Conservation (phyloP, 257 asterid genomes). For the Plantago major region DNA sequence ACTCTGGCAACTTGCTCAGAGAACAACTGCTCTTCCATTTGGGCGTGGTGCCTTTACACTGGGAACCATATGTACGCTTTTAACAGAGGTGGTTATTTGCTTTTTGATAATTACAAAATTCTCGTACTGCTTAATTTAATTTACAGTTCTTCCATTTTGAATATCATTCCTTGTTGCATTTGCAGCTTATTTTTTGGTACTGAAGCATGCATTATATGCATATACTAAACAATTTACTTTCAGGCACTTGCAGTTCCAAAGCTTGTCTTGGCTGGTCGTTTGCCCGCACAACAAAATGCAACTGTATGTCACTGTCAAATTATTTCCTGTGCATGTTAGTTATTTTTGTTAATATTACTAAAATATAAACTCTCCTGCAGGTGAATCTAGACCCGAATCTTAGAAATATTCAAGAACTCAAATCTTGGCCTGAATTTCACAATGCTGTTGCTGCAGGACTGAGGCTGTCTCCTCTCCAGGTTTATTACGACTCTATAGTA, state of each 20-base stretch:
- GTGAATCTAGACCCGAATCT: conserved; percentile 82
- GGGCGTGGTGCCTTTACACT: conserved; percentile 99
- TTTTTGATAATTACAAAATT: conserved; percentile 4
- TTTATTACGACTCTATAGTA: conserved; percentile 23
- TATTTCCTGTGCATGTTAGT: conserved; percentile 13
- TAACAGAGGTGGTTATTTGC: conserved; percentile 71
- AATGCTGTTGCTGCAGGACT: conserved; percentile 99
- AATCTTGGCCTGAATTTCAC: conserved; percentile 98
- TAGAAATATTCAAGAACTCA: conserved; percentile 84
- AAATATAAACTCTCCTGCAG: conserved; percentile 36
- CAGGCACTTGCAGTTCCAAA: conserved; percentile 96
- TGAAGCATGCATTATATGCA: conserved; percentile 1
- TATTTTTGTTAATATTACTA: conserved; percentile 15
- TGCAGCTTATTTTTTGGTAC: conserved; percentile 11
- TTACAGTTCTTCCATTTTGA: conserved; percentile 5
- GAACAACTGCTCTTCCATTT: conserved; percentile 94
- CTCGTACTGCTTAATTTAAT: conserved; percentile 10
- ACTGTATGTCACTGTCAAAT: conserved; percentile 44
- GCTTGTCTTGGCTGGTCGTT: conserved; percentile 95
- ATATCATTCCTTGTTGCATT: conserved; percentile 11
- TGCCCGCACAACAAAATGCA: conserved; percentile 98
- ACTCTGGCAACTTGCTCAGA: conserved; percentile 98
- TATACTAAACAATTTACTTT: conserved; percentile 12
- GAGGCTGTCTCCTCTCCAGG: conserved; percentile 93
- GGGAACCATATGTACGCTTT: conserved; percentile 84